Evolutionary conservation across 2,329 filamentous ascomycete genomes (phyloP), one percentile per base, ranked within the genome.

Genomic region (Hypoxylon sp.): DNA sequence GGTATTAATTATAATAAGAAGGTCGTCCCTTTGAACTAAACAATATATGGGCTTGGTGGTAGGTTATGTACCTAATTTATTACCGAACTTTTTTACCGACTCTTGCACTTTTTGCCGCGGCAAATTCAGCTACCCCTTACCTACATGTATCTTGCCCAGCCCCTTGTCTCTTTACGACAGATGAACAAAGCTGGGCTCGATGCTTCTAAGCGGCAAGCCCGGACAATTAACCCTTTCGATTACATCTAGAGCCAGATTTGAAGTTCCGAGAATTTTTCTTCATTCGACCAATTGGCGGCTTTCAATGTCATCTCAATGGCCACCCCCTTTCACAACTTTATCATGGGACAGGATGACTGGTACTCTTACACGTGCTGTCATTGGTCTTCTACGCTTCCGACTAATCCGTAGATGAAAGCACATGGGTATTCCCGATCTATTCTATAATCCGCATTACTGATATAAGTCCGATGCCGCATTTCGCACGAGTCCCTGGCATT

Each of bases 21-120:
- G 19, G 39, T n/a, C 9, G n/a, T 44, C 6, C 17, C n/a, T 11
- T 44, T 22, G 39, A 11, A 44, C 39, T 44, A 17, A 9, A 17
- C 17, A 19, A 19, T 22, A 44, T 11, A 44, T 29, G 29, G 39
- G 37, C 19, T 46, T 55, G 24, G 29, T 44, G n/a, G 33, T 17
- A 29, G 44, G 10, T n/a, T n/a, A n/a, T n/a, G n/a, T 13, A 22
- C 39, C 42, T 58, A 22, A 50, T 42, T 62, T 69, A 59, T 69
- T 62, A 63, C 66, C 66, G 66, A 69, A 35, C 31, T 24, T 69
- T 69, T 66, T 69, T 66, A 24, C 66, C 66, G 66, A 54, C 48
- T 35, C 52, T 39, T 39, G 17, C 31, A 33, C 37, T 59, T 64
- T 65, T 54, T 69, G 62, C 66, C 66, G 66, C 61, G 66, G 66